These are phyloP conservation scores for Ophiostoma sp. DNA, from an alignment of 2,329 filamentous ascomycete species.

Conservation along the genomic window DNA sequence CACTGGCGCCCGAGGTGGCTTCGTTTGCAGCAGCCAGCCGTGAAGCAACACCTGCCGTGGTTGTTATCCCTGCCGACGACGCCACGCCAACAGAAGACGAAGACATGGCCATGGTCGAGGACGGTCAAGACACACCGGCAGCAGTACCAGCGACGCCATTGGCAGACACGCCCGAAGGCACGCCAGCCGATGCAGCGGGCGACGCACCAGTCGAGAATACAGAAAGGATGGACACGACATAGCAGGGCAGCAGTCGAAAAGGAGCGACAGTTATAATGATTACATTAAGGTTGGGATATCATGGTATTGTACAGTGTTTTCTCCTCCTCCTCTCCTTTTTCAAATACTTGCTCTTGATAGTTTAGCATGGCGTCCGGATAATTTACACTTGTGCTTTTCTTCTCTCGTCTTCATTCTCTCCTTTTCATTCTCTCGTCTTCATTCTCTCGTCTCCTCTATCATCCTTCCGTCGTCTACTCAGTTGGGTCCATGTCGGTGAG, in stretches of 20 bases:
- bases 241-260: too few species aligned
- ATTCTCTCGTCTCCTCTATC: not conserved
- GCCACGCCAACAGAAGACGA: conserved; percentile 34
- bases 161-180: not conserved
- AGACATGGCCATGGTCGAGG: conserved; percentile 56
- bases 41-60: conserved; percentile 33
- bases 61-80: conserved; percentile 26
- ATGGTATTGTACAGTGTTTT: conserved; percentile 8
- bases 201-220: not conserved
- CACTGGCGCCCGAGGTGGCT: conserved; percentile 24
- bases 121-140: conserved; percentile 9
- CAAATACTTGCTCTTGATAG: too few species aligned
- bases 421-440: not conserved
- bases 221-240: conserved; percentile 62
- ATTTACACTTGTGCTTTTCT: not conserved
- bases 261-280: not conserved
- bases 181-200: not conserved
- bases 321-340: not conserved
- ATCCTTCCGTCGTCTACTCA: not conserved
- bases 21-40: conserved; percentile 26
- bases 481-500: not conserved
- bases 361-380: conserved; percentile 4
- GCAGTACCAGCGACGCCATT: not conserved
- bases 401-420: not conserved
- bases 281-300: conserved; percentile 3